Conservation (phyloP, 225 moss, liverwort and hornwort genomes). For the Lunularia cruciata region DNA sequence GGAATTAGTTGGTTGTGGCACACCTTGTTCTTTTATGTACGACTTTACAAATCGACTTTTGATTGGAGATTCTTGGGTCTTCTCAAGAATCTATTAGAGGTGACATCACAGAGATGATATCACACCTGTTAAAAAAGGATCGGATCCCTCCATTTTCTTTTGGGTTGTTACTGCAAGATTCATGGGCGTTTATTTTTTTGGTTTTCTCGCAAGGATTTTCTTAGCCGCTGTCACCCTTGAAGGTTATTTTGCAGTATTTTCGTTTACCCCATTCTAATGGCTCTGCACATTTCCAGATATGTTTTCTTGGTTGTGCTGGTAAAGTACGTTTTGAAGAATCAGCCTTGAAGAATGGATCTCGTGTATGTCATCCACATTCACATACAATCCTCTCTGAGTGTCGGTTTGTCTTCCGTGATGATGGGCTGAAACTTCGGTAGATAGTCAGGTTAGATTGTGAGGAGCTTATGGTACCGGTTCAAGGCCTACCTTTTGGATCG, state of each 20-base stretch:
- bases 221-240: not conserved
- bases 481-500: not conserved
- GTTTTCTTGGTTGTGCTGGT: slow-evolving; percentile 33
- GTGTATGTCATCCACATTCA: slow-evolving; percentile 32
- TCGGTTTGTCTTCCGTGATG: slow-evolving; percentile 26
- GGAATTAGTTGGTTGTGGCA: too few species aligned
- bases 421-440: slow-evolving; percentile 22
- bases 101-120: not conserved
- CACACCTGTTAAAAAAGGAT: not conserved
- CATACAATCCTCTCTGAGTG: slow-evolving; percentile 30
- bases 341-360: slow-evolving; percentile 36
- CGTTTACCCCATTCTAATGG: slow-evolving; percentile 25
- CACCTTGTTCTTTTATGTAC: too few species aligned
- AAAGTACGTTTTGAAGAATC: slow-evolving; percentile 34
- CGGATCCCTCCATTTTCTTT: not conserved
- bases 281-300: slow-evolving; percentile 28
- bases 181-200: slow-evolving; percentile 5
- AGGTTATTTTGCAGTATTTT: slow-evolving; percentile 14
- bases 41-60: not conserved
- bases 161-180: not conserved
- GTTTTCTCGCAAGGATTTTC: not conserved
- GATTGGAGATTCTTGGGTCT: not conserved
- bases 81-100: not conserved
- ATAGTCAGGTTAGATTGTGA: slow-evolving; percentile 4
- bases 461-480: slow-evolving; percentile 18